Conservation (phyloP, 208 protist genomes). For the Zelonia costaricensis region DNA sequence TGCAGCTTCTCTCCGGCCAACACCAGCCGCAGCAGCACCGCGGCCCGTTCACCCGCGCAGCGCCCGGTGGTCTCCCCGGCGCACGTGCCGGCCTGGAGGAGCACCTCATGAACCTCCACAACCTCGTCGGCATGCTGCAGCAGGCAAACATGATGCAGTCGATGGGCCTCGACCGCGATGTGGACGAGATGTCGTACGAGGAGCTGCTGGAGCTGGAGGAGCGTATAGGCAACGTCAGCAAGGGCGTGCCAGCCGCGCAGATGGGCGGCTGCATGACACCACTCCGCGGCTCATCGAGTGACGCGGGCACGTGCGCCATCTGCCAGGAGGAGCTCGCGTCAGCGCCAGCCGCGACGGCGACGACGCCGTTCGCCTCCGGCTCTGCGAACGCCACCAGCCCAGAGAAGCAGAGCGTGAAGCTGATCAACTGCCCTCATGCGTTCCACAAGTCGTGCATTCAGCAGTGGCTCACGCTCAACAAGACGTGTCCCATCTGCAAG, state of each 20-base stretch:
- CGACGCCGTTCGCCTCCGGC: conserved; percentile 4
- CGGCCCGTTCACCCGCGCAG: neutral
- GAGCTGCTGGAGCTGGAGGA: conserved; percentile 84
- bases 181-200: conserved; percentile 90
- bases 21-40: neutral
- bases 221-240: conserved; percentile 82
- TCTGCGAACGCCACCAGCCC: neutral
- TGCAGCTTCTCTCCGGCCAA: conserved; percentile 10
- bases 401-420: conserved; percentile 21
- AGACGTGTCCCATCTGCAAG: conserved; percentile 75
- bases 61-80: conserved; percentile 5
- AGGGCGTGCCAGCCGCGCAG: conserved; percentile 47
- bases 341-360: conserved; percentile 1
- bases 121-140: conserved; percentile 28
- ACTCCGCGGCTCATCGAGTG: conserved; percentile 9
- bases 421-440: conserved; percentile 63
- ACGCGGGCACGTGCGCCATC: conserved; percentile 54
- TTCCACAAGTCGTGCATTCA: conserved; percentile 79
- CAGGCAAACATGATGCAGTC: conserved; percentile 46
- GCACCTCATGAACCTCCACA: conserved; percentile 20
- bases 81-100: conserved; percentile 10
- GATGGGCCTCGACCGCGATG: conserved; percentile 66
- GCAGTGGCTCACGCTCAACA: conserved; percentile 63
- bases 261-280: conserved; percentile 35
- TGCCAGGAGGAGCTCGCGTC: conserved; percentile 68